Evolutionary conservation across 1,139 yeast species (phyloP).

Genomic region (Petasospora fabianii): DNA sequence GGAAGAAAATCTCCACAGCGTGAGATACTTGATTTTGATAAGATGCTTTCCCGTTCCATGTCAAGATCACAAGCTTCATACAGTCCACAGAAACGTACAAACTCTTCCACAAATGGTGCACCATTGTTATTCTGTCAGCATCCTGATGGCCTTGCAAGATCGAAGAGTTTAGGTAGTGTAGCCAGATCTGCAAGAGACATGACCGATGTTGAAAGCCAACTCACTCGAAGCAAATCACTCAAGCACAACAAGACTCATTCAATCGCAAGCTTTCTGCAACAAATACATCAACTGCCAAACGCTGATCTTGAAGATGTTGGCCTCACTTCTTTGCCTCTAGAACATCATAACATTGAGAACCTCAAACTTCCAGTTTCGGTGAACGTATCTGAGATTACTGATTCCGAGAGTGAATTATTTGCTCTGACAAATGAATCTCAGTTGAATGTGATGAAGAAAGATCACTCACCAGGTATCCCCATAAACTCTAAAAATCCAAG

Average conservation of each 20-base stretch:
- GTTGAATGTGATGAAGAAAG: slow-evolving; percentile 13
- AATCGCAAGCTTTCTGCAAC: not conserved
- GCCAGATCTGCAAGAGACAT: not conserved
- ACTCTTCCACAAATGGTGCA: slow-evolving; percentile 2
- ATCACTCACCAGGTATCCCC: not conserved
- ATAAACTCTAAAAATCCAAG: not conserved
- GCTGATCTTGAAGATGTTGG: too few species aligned
- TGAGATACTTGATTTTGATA: slow-evolving; percentile 10
- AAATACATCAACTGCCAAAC: too few species aligned
- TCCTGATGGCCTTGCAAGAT: slow-evolving; percentile 3
- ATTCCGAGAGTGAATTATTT: slow-evolving; percentile 1
- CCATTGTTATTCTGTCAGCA: slow-evolving; percentile 21
- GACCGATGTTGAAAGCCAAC: not conserved
- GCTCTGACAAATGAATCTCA: slow-evolving; percentile 20
- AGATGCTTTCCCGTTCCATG: too few species aligned
- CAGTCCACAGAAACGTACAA: not conserved
- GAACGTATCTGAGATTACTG: too few species aligned
- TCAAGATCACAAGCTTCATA: slow-evolving; percentile 8
- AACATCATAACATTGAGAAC: too few species aligned
- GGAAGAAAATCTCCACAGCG: not conserved
- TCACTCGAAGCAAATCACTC: not conserved
- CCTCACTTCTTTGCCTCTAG: too few species aligned
- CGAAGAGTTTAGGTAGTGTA: slow-evolving; percentile 4
- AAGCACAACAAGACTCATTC: not conserved
- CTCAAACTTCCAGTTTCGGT: too few species aligned